Evolutionary conservation across 352 stramenopile species (phyloP), one percentile per base, ranked within the genome.

Genomic region (Phytophthora palmivora): DNA sequence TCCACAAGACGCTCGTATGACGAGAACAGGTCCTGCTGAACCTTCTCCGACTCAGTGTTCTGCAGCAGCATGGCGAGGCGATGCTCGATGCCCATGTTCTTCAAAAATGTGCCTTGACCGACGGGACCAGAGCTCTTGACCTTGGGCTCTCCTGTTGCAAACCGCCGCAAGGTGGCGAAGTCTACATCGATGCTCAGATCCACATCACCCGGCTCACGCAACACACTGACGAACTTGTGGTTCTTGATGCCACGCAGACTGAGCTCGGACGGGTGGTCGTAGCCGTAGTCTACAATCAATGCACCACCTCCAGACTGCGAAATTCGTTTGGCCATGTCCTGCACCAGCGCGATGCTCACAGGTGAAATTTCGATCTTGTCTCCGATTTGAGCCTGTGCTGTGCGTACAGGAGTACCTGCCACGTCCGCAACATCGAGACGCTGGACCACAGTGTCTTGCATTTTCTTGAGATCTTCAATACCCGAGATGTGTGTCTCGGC

Each of bases 251-350:
- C 96, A 36, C 96, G 94, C 39, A 98, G 67, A 72, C 90, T 98
- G 55, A 98, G 83, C 51, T 81, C 74, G 0, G 82, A 95, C 34
- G 89, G 88, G 45, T 94, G 89, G 62, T 98, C 89, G 71, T 96
- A 86, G 46, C 96, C 96, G 72, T 99, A 99, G 78, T 99, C 96
- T 50, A 99, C 83, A 32, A 98, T 90, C 4, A 99, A 63, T 14
- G 95, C 94, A 10, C 81, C 86, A 19, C 94, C 96, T 19, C 92
- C 78, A 42, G 87, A 82, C 41, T 89, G 77, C 33, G 88, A 76
- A 21, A 99, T 80, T 15, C 90, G 79, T 63, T 89, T 89, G 15
- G 92, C 85, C 53, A 99, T 90, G 64, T 98, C 94, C 67, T 98
- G 91, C 15, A 89, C 82, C 18, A 98, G 70, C 6, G 95, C 81